Conservation (phyloP, 2,329 filamentous ascomycete species). For the Mycocentrospora acerina region DNA sequence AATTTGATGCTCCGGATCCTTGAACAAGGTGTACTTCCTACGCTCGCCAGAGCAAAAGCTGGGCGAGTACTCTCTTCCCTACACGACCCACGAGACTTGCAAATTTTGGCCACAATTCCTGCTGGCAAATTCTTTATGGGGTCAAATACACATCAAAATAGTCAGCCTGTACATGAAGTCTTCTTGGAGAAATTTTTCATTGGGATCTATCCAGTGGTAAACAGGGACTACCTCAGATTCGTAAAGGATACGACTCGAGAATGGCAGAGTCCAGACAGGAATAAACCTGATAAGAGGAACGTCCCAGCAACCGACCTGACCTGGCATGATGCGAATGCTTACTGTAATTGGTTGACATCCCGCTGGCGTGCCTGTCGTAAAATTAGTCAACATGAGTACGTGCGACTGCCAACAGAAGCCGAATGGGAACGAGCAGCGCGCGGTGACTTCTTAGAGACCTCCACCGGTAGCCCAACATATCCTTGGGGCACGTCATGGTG, state of each 20-base stretch:
- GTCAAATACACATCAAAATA: background rate
- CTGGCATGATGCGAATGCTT: constrained; percentile 3
- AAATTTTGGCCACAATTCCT: background rate
- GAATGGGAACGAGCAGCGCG: constrained; percentile 5
- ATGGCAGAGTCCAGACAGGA: background rate
- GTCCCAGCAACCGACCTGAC: constrained; percentile 1
- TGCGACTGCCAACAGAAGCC: constrained; percentile 1
- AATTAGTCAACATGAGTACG: background rate
- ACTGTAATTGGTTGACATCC: constrained; percentile 1
- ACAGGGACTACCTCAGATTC: background rate
- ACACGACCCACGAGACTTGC: constrained; percentile 1
- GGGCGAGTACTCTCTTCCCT: background rate
- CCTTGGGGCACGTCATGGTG: background rate
- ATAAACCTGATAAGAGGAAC: background rate
- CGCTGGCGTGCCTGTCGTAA: background rate
- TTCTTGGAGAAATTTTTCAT: background rate
- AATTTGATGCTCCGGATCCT: background rate
- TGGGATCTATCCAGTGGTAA: constrained; percentile 2
- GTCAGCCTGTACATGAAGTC: constrained; percentile 1
- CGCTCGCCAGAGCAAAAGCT: background rate
- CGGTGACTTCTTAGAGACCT: background rate
- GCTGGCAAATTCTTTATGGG: constrained; percentile 2
- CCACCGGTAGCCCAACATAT: background rate
- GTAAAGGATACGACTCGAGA: background rate
- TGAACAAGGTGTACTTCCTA: background rate